Base-by-base conservation (phyloP, 1,139 yeast genomes). In the Geotrichum reessii region DNA sequence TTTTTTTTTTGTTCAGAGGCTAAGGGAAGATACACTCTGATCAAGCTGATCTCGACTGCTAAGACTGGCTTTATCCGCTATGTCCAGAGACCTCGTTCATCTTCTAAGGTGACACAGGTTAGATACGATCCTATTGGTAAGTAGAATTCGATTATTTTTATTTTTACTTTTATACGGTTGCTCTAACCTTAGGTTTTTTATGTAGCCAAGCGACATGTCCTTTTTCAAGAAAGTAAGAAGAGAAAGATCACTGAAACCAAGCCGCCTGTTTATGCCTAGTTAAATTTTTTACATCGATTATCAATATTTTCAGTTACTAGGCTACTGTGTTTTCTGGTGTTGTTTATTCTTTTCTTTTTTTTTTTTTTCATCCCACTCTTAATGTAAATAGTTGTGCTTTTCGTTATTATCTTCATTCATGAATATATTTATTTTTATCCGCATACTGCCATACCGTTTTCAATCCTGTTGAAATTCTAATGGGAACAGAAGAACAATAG, bases 161-260 rank as follows among this genome's bases (percentile, higher is more conserved):
- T 27, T 14, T 21, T 47, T 21, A 5, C 9, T 22, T 50, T 11
- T 3, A 31, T 2, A 7, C 17, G 21, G 40, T 17, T 4, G 19
- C 27, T 50, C 21, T 14, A 31, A 31, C 22, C n/a, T 8, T 11
- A n/a, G 44, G 6, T 7, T 22, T 17, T 19, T 44, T 27, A 52
- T 47, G 11, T 51, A 60, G 90, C 83, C 14, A 79, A 83, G 69
- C 80, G 87, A 64, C 97, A 91, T 75, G 96, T 95, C 58, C 78
- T 93, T 64, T 93, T 93, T 76, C 83, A 84, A 33, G 99, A 93
- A 73, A 83, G 87, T 60, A 87, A 88, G 73, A 90, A 89, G 79
- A 83, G 99, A 74, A 84, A 84, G 68, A 83, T 87, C 47, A 86
- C 90, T 5, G 91, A 84, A 66, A 79, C 63, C 53, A 80, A 70